phyloP scores from a whole-genome alignment of 1,139 yeast genomes.

The Yamadazyma blattariae region DNA sequence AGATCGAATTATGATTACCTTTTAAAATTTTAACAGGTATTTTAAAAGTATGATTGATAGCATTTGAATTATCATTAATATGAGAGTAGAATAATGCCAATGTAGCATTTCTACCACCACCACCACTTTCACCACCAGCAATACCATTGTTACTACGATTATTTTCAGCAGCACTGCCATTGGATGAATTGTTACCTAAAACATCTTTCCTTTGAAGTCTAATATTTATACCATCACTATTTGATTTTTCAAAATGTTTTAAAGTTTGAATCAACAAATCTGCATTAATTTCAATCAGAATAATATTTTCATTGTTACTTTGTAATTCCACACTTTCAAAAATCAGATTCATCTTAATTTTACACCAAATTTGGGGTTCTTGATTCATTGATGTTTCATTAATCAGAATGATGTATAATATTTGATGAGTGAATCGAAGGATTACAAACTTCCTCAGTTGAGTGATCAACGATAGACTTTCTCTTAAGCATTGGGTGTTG shows the following conservation, averaged over 20 bases:
- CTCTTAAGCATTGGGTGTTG: conserved; percentile 26
- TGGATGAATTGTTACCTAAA: conserved; percentile 16
- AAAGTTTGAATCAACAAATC: conserved; percentile 56
- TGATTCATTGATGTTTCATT: conserved; percentile 32
- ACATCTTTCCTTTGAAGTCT: conserved; percentile 49
- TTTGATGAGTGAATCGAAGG: conserved; percentile 46
- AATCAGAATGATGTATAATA: conserved; percentile 49
- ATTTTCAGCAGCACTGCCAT: conserved; percentile 21
- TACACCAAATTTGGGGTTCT: conserved; percentile 67
- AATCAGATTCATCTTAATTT: conserved; percentile 37
- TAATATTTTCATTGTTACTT: conserved; percentile 44
- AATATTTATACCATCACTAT: conserved; percentile 49
- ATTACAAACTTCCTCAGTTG: conserved; percentile 31
- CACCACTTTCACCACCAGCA: conserved; percentile 17
- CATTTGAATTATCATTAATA: conserved; percentile 26
- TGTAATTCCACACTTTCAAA: conserved; percentile 50
- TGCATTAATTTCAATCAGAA: conserved; percentile 54
- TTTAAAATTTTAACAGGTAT: conserved; percentile 56
- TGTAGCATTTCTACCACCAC: conserved; percentile 39
- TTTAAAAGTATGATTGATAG: conserved; percentile 55
- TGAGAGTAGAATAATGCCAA: conserved; percentile 50
- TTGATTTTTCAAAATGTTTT: conserved; percentile 51
- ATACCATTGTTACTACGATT: too few species aligned
- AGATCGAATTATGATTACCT: conserved; percentile 38
- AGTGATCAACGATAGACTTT: conserved; percentile 29